A percentile compares a stretch with the other conserved stretches of the same genome.
Conservation (phyloP, 2,329 filamentous ascomycete genomes). For the Fusarium palustre region DNA sequence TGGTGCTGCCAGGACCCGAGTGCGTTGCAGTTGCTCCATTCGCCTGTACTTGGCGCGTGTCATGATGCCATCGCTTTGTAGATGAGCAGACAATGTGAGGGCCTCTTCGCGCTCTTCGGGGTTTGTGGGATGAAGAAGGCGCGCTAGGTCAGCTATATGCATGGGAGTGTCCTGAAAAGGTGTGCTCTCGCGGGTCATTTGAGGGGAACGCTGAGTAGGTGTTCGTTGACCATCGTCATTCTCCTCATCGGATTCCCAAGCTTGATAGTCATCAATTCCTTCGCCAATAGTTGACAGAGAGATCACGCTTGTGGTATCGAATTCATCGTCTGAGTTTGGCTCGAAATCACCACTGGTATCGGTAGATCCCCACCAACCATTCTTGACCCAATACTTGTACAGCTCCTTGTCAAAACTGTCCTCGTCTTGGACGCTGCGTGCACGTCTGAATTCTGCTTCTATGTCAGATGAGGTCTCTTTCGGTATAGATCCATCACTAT, state of each 20-base stretch:
- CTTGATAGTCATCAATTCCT: slow-evolving; percentile 58
- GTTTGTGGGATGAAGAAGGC: slow-evolving; percentile 83
- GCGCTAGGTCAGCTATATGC: slow-evolving; percentile 76
- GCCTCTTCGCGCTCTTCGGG: slow-evolving; percentile 85
- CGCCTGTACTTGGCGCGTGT: slow-evolving; percentile 83
- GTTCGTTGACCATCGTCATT: slow-evolving; percentile 70
- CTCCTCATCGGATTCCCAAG: slow-evolving; percentile 61
- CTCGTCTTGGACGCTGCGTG: slow-evolving; percentile 63
- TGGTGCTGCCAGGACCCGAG: slow-evolving; percentile 65
- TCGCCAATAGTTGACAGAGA: slow-evolving; percentile 63
- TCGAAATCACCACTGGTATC: slow-evolving; percentile 85
- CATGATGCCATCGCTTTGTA: slow-evolving; percentile 77
- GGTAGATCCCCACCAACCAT: slow-evolving; percentile 85
- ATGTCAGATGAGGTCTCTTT: slow-evolving; percentile 78
- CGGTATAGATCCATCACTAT: slow-evolving; percentile 64
- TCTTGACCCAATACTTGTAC: slow-evolving; percentile 86
- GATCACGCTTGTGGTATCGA: slow-evolving; percentile 85
- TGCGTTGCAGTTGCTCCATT: slow-evolving; percentile 75
- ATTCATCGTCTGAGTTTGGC: slow-evolving; percentile 66
- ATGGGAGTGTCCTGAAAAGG: slow-evolving; percentile 72
- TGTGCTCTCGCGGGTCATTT: slow-evolving; percentile 62
- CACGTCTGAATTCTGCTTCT: slow-evolving; percentile 79
- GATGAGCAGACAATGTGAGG: slow-evolving; percentile 81
- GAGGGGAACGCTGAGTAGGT: slow-evolving; percentile 75
- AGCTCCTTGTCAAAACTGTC: slow-evolving; percentile 77